Base-by-base conservation (phyloP, 345 rosid species). In the Euphorbia peplus region DNA sequence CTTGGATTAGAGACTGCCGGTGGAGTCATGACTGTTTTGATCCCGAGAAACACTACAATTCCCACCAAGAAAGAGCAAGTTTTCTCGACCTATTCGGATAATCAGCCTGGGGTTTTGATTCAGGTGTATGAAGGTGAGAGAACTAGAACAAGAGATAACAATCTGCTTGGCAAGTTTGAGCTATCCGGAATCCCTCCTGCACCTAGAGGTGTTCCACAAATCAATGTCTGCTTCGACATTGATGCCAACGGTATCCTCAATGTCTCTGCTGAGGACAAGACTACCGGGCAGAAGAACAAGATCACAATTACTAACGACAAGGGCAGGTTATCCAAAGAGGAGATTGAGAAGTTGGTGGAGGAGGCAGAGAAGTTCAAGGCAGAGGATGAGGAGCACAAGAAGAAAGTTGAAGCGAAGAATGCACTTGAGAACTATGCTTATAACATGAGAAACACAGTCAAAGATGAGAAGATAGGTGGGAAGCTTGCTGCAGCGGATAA, bases 121-220 rank as follows among this genome's bases (percentile, higher is more conserved):
- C 87, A 86, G n/a, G 91, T 86, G 10, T 86, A 72, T 0, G 91
- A 86, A 52, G 91, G 88, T 8, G 91, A 86, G 57, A 71, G 91
- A 3, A 73, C 83, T 0, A 76, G 91, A 22, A 84, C 89, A 2
- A 73, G 81, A 0, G 91, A 87, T 55, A 87, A 87, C 69, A 87
- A 87, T 53, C 67, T 84, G 62, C 73, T 87, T 14, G 91, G 91
- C 47, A 87, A 87, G 39, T 86, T 86, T 15, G 90, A 84, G 82
- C 78, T 84, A 0, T 82, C 84, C 0, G 87, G 88, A 51, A 82
- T 84, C 24, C 91, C 91, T 5, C 88, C 86, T 22, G 88, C 91
- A 8, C 88, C 87, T 8, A 77, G 87, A 10, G 88, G 90, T 41
- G 88, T 86, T 15, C 88, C 76, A 4, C 81, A 84, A 68, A 81